Evolutionary conservation across 176 grass and related monocot genomes (phyloP), one percentile per base, ranked within the genome.

Genomic region (Neostapfia colusana): DNA sequence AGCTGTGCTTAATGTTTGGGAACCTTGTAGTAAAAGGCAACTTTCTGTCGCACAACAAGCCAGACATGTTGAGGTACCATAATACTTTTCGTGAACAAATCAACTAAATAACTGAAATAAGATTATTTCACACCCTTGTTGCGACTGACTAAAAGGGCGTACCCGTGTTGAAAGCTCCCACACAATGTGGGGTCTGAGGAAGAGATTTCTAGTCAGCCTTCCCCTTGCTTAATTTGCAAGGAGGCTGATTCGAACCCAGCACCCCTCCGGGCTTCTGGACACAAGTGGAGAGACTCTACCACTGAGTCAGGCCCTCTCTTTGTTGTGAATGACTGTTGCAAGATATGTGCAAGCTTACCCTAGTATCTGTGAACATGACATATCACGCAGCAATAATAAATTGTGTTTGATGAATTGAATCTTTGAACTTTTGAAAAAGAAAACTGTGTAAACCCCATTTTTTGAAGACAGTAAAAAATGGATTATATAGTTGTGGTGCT

Each of bases 11-110:
- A 56, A 74, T 36, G 11, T 66, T 56, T 74, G 17, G 58, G 35
- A 42, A 63, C 12, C 20, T 56, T 26, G 25, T 3, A 57, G 24
- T 28, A 23, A 54, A 4, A 4, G 35, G 16, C 8, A 23, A 55
- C 34, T 62, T 81, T 71, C 26, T 63, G n/a, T 18, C 14, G 16
- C 18, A 56, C 54, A 74, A 82, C 54, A 74, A 82, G 25, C 0
- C 25, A 65, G 25, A 74, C 35, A 74, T 24, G 17, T 82, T 44
- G 34, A 65, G 7, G 16, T 46, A 20, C 24, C 15, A 6, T 56
- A 26, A 56, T 13, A 69, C 2, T 12, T 17, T 18, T 36, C 65
- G 17, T 65, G 36, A 74, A 23, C 2, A 55, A 74, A 39, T 66
- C 18, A 24, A 34, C 38, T 0, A 46, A 69, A 60, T n/a, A 58